phyloP scores from a whole-genome alignment of 306 rosid genomes.

The Cucurbita moschata region DNA sequence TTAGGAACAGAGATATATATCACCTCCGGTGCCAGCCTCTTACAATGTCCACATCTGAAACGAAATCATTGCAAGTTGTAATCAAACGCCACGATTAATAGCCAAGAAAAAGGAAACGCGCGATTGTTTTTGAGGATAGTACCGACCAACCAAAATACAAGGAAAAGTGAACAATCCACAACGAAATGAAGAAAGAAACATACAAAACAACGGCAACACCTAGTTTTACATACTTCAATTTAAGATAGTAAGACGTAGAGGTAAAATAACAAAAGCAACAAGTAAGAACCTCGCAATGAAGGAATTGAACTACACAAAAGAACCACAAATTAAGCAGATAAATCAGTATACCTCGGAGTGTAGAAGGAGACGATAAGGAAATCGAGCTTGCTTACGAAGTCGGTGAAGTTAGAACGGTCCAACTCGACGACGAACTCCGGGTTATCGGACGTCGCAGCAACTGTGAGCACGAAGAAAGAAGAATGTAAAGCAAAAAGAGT shows the following conservation, averaged over 20 bases:
- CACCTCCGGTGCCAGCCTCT: slow-evolving; percentile 92
- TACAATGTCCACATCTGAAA: slow-evolving; percentile 87
- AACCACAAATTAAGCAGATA: neutral
- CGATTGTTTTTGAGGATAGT: neutral
- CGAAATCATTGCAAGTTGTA: neutral
- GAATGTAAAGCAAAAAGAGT: slow-evolving; percentile 16
- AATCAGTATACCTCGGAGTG: slow-evolving; percentile 51
- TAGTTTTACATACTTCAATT: neutral
- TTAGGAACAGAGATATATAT: neutral
- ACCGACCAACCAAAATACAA: neutral
- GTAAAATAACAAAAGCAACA: neutral
- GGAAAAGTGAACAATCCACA: neutral
- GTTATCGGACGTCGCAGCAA: slow-evolving; percentile 35
- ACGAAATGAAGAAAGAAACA: neutral
- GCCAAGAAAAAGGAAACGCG: neutral
- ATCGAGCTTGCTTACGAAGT: slow-evolving; percentile 50
- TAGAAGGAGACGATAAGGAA: slow-evolving; percentile 90
- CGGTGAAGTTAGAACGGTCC: slow-evolving; percentile 64
- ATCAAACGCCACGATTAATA: neutral
- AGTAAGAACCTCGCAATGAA: neutral
- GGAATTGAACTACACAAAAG: neutral
- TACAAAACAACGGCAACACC: neutral
- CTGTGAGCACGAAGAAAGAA: slow-evolving; percentile 16
- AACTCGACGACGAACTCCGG: slow-evolving; percentile 75
- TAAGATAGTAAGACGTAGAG: neutral